A percentile compares a stretch with the other conserved stretches of the same genome.
These are phyloP conservation scores for Calycina herbarum DNA, from an alignment of 2,329 filamentous ascomycete species.

Conservation along the genomic window DNA sequence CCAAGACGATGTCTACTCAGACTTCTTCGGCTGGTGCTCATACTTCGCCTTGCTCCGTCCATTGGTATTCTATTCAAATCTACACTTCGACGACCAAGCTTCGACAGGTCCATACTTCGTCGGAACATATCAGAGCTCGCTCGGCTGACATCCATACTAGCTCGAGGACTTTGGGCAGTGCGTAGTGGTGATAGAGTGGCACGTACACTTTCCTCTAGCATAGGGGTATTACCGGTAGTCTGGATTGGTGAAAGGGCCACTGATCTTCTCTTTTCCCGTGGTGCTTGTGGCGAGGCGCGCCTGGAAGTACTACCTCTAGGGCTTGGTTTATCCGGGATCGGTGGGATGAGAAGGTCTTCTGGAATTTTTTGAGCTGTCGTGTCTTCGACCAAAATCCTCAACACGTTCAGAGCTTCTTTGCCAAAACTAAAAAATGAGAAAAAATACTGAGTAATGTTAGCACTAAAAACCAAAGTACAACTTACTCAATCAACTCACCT, in stretches of 20 bases:
- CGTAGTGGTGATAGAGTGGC: constrained; percentile 58
- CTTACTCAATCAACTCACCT: constrained; percentile 80
- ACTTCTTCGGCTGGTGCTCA: constrained; percentile 58
- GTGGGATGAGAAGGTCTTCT: constrained; percentile 32
- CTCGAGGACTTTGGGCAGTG: constrained; percentile 50
- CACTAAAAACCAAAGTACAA: not conserved
- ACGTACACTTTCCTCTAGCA: constrained; percentile 56
- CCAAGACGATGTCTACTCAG: constrained; percentile 49
- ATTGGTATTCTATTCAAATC: constrained; percentile 49
- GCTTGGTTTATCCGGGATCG: constrained; percentile 25
- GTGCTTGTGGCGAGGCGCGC: constrained; percentile 26
- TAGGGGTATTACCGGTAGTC: constrained; percentile 24
- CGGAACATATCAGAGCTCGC: constrained; percentile 56
- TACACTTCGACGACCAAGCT: constrained; percentile 46
- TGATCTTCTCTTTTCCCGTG: constrained; percentile 20
- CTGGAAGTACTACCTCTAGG: constrained; percentile 30
- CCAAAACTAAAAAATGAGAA: constrained; percentile 93
- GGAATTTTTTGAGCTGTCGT: constrained; percentile 37
- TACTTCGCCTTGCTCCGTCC: constrained; percentile 57
- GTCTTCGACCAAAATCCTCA: constrained; percentile 49
- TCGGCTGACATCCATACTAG: constrained; percentile 53
- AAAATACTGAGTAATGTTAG: constrained; percentile 65
- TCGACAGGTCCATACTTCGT: constrained; percentile 50
- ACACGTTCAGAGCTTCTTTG: constrained; percentile 76
- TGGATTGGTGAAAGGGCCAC: constrained; percentile 22